These are phyloP conservation scores for Lentinula sp. DNA, from an alignment of 768 basidiomycete species.

Conservation along the genomic window DNA sequence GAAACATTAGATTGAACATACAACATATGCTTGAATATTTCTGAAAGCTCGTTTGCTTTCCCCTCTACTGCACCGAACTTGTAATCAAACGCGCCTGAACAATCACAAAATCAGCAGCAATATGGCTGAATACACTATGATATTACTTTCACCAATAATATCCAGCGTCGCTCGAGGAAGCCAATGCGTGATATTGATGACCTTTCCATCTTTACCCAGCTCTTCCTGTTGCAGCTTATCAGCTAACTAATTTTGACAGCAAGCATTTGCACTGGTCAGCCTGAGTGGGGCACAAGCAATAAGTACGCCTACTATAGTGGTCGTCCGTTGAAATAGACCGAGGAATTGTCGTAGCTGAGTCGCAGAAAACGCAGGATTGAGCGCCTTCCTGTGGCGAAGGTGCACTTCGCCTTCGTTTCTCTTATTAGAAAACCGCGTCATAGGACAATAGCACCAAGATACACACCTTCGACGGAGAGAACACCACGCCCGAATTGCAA, in stretches of 20 bases:
- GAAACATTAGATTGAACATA: not conserved
- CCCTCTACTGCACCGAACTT: slow-evolving; percentile 15
- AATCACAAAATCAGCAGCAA: not conserved
- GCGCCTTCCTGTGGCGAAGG: slow-evolving; percentile 21
- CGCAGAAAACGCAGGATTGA: slow-evolving; percentile 21
- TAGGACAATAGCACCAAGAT: not conserved
- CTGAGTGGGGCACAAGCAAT: not conserved
- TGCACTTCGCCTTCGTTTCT: slow-evolving; percentile 14
- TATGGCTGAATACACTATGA: not conserved
- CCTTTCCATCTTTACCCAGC: slow-evolving; percentile 7
- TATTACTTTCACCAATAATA: slow-evolving; percentile 18
- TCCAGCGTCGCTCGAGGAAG: slow-evolving; percentile 19
- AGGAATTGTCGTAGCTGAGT: slow-evolving; percentile 21
- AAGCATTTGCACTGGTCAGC: not conserved
- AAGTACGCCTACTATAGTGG: slow-evolving; percentile 11
- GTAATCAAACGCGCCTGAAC: slow-evolving; percentile 16
- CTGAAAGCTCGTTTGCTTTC: slow-evolving; percentile 11
- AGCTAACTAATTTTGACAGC: slow-evolving; percentile 11
- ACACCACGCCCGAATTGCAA: slow-evolving; percentile 18
- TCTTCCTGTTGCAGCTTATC: slow-evolving; percentile 16
- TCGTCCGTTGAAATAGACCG: slow-evolving; percentile 17
- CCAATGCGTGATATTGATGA: slow-evolving; percentile 15
- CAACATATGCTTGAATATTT: slow-evolving; percentile 14
- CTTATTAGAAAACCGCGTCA: not conserved
- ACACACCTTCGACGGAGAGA: slow-evolving; percentile 12